Conservation (phyloP, 2,329 filamentous ascomycete genomes). For the Huntiella moniliformis region DNA sequence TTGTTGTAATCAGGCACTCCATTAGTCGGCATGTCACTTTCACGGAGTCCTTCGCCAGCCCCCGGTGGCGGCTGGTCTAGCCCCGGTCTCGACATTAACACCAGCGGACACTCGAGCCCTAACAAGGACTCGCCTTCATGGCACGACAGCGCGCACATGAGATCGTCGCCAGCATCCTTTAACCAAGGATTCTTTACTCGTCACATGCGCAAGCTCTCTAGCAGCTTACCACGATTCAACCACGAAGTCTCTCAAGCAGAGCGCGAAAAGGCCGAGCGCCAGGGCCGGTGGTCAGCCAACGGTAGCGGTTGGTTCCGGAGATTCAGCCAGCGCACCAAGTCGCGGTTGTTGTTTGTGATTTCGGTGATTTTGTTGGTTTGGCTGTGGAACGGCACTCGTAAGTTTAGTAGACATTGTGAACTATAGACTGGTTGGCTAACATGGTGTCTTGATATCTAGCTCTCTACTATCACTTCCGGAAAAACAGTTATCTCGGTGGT, state of each 20-base stretch:
- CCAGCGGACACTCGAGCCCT: conserved; percentile 51
- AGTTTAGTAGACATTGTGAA: conserved; percentile 21
- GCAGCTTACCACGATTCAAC: conserved; percentile 57
- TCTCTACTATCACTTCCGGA: conserved; percentile 45
- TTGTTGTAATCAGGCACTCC: conserved; percentile 29
- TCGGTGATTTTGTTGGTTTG: conserved; percentile 41
- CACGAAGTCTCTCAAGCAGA: conserved; percentile 39
- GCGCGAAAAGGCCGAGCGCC: conserved; percentile 54
- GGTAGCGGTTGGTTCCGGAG: conserved; percentile 29
- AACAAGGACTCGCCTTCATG: conserved; percentile 10
- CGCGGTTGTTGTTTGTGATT: conserved; percentile 40
- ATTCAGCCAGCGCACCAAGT: conserved; percentile 46
- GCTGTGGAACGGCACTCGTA: conserved; percentile 56
- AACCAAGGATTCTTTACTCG: conserved; percentile 76
- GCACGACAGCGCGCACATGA: conserved; percentile 9
- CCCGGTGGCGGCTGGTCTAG: conserved; percentile 78
- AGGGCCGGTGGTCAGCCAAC: conserved; percentile 24
- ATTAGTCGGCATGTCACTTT: conserved; percentile 54
- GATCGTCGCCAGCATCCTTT: conserved; percentile 56
- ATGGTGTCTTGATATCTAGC: conserved; percentile 19
- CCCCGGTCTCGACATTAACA: conserved; percentile 53
- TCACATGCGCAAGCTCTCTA: conserved; percentile 65
- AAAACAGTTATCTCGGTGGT: conserved; percentile 55
- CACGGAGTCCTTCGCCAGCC: conserved; percentile 70
- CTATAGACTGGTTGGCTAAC: no score